phyloP scores from a whole-genome alignment of 75 land plant species.

The Selaginella moellendorffii region DNA sequence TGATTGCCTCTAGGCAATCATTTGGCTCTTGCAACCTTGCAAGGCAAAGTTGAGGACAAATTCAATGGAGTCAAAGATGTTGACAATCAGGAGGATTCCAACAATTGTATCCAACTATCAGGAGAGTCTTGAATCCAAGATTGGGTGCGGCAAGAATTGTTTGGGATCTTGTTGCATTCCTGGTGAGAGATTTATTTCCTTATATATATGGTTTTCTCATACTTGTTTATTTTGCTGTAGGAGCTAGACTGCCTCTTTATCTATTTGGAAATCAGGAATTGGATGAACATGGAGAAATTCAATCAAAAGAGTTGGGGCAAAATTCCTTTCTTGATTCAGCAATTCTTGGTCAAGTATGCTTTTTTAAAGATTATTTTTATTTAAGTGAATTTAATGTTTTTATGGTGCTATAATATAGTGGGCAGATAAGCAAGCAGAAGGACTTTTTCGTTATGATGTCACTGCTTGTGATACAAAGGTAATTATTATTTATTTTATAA shows the following conservation, averaged over 20 bases:
- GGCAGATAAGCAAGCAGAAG: constrained; percentile 68
- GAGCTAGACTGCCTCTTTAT: not conserved
- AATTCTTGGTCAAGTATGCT: not conserved
- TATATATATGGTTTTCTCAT: not conserved
- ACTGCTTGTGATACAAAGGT: constrained; percentile 94
- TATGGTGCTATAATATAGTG: constrained; percentile 55
- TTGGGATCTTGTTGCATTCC: constrained; percentile 72
- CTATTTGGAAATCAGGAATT: not conserved
- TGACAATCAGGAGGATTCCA: constrained; percentile 61
- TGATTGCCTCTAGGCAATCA: too few species aligned
- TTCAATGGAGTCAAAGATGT: constrained; percentile 19
- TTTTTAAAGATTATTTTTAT: not conserved
- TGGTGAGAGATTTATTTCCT: constrained; percentile 25
- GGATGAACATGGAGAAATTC: not conserved
- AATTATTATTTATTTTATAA: not conserved
- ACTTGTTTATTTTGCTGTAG: not conserved
- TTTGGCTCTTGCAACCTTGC: too few species aligned
- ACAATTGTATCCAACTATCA: constrained; percentile 70
- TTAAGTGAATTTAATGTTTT: not conserved
- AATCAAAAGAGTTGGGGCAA: not conserved
- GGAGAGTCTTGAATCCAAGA: constrained; percentile 16
- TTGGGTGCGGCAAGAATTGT: constrained; percentile 70
- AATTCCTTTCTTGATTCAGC: not conserved
- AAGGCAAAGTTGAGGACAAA: not conserved
- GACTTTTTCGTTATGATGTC: constrained; percentile 93